Base-by-base conservation (phyloP, 768 basidiomycete genomes). In the Rhodocollybia butyracea region DNA sequence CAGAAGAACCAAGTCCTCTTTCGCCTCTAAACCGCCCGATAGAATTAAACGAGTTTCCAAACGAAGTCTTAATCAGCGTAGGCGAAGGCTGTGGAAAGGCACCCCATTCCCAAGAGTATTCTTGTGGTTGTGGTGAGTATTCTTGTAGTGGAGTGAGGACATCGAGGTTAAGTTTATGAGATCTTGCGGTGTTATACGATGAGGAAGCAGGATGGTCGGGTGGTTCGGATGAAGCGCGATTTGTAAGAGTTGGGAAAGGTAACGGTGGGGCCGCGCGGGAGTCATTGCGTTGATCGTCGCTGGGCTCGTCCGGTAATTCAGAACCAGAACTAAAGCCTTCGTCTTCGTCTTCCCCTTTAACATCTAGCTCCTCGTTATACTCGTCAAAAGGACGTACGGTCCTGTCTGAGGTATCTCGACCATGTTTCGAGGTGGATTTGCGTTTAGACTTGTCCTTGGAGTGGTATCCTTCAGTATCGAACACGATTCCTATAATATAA, bases 51-150 rank as follows among this genome's bases (percentile, higher is more conserved):
- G n/a, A n/a, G n/a, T 76, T 76, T 1, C 74, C 71, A 62, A 86
- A 85, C 11, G 78, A 73, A 0, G 79, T 59, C 51, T 79, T 79
- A n/a, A n/a, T n/a, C n/a, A n/a, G n/a, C 61, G 84, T 70, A 1
- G 88, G 88, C 3, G 90, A 89, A 22, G 84, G 87, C 59, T 86
- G 88, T 27, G 92, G 94, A 63, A 95, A 91, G 19, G 81, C 85
- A 26, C 92, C 93, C 93, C 94, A 95, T 61, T 95, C 94, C 94
- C 94, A 95, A 5, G 89, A 89, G 63, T 94, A 94, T 64, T 91
- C 88, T 54, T 84, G 84, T 3, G 78, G 63, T 3, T 65, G 67
- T 19, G 70, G 46, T 32, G 55, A 41, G 40, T 56, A 29, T 19
- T 51, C 7, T 32, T 47, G 26, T 32, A 30, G 32, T 2, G 53